These are phyloP conservation scores for Takakia lepidozioides DNA, from an alignment of 225 moss, liverwort and hornwort genomes.

Conservation along the genomic window DNA sequence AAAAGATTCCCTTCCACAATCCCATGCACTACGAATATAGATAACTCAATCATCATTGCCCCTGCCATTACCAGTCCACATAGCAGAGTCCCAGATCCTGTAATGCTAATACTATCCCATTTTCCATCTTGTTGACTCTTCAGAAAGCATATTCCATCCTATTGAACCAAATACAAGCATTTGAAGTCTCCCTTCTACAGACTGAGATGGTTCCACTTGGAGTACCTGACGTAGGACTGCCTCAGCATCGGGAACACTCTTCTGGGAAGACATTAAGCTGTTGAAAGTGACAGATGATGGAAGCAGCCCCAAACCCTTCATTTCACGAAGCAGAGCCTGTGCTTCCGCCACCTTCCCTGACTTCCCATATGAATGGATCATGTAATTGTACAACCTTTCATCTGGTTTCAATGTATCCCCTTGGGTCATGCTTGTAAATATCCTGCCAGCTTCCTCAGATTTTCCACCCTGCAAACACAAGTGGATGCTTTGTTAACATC, in stretches of 20 bases:
- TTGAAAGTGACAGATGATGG: constrained; percentile 70
- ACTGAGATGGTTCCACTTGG: too few species aligned
- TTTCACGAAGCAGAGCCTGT: constrained; percentile 57
- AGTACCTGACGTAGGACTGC: constrained; percentile 76
- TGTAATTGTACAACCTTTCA: constrained; percentile 70
- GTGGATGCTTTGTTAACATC: too few species aligned
- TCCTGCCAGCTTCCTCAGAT: constrained; percentile 58
- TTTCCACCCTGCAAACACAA: constrained; percentile 57
- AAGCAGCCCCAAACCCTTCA: constrained; percentile 59
- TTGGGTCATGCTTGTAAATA: constrained; percentile 51
- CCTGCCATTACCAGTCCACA: too few species aligned
- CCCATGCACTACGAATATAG: too few species aligned
- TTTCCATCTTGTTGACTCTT: too few species aligned
- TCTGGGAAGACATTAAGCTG: constrained; percentile 71
- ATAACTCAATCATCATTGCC: too few species aligned
- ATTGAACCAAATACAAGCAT: too few species aligned
- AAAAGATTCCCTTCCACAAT: too few species aligned
- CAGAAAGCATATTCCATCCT: too few species aligned
- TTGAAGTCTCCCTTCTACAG: too few species aligned
- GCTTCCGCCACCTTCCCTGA: constrained; percentile 52
- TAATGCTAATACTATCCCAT: too few species aligned
- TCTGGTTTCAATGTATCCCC: constrained; percentile 59
- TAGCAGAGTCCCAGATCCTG: too few species aligned
- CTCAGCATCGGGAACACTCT: constrained; percentile 61
- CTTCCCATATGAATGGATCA: constrained; percentile 83